phyloP scores from a whole-genome alignment of 139 green algal species.

The Chlorella ohadii region DNA sequence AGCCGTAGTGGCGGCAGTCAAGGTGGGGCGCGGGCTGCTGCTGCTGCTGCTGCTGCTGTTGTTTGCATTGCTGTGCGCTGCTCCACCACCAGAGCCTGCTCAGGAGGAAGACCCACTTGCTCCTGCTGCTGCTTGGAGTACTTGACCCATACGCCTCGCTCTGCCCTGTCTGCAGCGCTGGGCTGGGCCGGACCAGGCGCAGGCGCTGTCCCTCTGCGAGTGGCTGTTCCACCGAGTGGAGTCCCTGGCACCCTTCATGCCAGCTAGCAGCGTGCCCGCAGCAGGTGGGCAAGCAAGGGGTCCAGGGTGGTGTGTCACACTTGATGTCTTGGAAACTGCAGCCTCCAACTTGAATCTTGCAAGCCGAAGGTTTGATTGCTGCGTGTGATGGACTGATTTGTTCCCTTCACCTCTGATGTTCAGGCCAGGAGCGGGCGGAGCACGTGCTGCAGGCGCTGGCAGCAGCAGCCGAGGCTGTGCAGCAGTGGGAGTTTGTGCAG shows the following conservation, averaged over 20 bases:
- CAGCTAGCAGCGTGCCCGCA: neutral
- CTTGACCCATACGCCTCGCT: too few relatives aligned
- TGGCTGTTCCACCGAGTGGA: slow-evolving; percentile 43
- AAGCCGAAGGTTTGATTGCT: too few relatives aligned
- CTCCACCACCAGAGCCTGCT: too few relatives aligned
- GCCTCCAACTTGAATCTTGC: too few relatives aligned
- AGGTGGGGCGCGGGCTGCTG: slow-evolving; percentile 1
- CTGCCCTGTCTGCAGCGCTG: slow-evolving; percentile 16
- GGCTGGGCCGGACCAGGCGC: slow-evolving; percentile 48
- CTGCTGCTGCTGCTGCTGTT: neutral
- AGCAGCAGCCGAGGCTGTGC: slow-evolving; percentile 13
- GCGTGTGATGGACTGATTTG: too few relatives aligned
- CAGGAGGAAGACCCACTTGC: too few relatives aligned
- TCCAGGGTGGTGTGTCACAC: too few relatives aligned
- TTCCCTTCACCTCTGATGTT: too few relatives aligned
- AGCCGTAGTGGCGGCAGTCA: slow-evolving; percentile 40
- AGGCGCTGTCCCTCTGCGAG: slow-evolving; percentile 42
- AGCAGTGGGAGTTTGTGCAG: slow-evolving; percentile 19
- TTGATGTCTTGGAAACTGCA: too few relatives aligned
- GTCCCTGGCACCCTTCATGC: slow-evolving; percentile 24
- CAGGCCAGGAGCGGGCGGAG: neutral
- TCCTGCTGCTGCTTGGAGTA: too few relatives aligned
- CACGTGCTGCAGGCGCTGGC: slow-evolving; percentile 34
- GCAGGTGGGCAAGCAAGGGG: neutral
- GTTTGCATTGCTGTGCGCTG: neutral